phyloP scores from a whole-genome alignment of 768 basidiomycete species.

The Austroboletus eburneus region DNA sequence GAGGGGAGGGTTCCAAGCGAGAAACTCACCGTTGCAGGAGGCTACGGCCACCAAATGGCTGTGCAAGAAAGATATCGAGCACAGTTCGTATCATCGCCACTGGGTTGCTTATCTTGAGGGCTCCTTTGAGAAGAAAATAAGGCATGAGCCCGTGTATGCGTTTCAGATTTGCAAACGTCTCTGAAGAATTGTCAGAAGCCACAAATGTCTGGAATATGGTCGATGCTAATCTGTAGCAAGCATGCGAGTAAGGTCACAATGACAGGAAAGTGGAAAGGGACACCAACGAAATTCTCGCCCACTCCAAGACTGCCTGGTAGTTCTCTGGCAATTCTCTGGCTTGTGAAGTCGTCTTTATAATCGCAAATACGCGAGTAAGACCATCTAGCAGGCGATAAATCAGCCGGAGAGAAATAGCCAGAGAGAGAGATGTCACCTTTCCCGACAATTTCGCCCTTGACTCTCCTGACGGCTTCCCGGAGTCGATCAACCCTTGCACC shows the following conservation, averaged over 20 bases:
- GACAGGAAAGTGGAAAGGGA: neutral
- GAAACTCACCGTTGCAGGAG: slow-evolving; percentile 74
- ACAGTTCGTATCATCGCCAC: slow-evolving; percentile 92
- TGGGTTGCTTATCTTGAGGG: slow-evolving; percentile 90
- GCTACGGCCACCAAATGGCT: slow-evolving; percentile 93
- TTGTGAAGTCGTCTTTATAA: slow-evolving; percentile 75
- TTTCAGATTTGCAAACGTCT: slow-evolving; percentile 83
- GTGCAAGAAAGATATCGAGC: slow-evolving; percentile 92
- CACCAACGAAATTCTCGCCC: slow-evolving; percentile 94
- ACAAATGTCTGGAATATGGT: slow-evolving; percentile 95
- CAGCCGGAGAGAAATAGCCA: neutral
- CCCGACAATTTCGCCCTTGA: slow-evolving; percentile 92
- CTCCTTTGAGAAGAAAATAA: slow-evolving; percentile 92
- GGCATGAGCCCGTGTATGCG: slow-evolving; percentile 96
- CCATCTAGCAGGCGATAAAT: slow-evolving; percentile 56
- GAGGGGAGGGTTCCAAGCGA: neutral
- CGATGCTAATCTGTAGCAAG: slow-evolving; percentile 71
- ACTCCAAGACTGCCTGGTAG: slow-evolving; percentile 88
- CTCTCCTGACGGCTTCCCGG: slow-evolving; percentile 74
- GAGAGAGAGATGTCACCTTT: slow-evolving; percentile 47
- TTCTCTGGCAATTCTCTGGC: slow-evolving; percentile 77
- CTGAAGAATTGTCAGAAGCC: slow-evolving; percentile 88
- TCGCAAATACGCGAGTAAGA: slow-evolving; percentile 80
- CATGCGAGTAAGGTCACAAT: slow-evolving; percentile 3
- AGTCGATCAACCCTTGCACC: slow-evolving; percentile 81